Evolutionary conservation across 768 basidiomycete genomes (phyloP).

Genomic region (Serendipita indica): DNA sequence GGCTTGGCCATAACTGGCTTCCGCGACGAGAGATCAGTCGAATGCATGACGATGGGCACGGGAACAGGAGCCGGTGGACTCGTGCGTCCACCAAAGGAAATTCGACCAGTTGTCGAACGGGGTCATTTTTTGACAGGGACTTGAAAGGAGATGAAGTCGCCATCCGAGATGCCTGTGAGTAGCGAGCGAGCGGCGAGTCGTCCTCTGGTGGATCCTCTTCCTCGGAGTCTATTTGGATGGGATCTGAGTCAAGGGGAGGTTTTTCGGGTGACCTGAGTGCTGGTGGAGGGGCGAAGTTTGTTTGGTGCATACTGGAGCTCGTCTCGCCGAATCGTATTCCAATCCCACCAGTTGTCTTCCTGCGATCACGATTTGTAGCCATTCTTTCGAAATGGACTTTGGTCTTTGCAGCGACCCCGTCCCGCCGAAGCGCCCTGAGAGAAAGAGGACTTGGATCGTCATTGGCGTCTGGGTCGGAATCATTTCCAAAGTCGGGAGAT

Average conservation of each 20-base stretch:
- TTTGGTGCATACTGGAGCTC: not conserved
- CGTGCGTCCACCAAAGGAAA: not conserved
- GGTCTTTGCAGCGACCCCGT: not conserved
- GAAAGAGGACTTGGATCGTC: not conserved
- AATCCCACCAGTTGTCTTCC: not conserved
- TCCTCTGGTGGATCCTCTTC: not conserved
- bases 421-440: not conserved
- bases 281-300: not conserved
- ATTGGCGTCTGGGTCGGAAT: not conserved
- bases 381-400: not conserved
- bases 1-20: not conserved
- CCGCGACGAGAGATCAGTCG: not conserved
- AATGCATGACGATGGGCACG: not conserved
- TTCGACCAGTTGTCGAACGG: not conserved
- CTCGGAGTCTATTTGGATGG: not conserved
- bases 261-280: not conserved
- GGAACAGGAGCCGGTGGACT: not conserved
- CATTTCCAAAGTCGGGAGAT: not conserved
- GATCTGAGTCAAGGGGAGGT: not conserved
- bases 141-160: not conserved
- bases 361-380: not conserved
- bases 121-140: not conserved
- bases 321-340: not conserved
- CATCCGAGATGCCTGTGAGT: not conserved
- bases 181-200: not conserved